phyloP scores from a whole-genome alignment of 2,329 filamentous ascomycete species.

The Tolypocladium capitatum region DNA sequence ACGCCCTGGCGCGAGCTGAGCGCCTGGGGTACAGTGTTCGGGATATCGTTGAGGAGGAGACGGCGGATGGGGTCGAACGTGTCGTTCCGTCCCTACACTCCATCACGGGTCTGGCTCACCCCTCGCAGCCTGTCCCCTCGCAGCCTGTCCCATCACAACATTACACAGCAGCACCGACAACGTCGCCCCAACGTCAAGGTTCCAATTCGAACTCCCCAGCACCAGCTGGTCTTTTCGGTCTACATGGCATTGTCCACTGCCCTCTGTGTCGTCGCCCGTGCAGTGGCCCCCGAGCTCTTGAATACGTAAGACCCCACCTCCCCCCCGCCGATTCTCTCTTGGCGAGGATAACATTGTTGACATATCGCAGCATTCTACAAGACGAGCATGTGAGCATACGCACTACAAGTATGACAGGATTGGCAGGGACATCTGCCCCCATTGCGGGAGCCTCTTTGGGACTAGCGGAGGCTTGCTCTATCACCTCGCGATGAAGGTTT shows the following conservation, averaged over 20 bases:
- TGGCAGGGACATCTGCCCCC: slow-evolving; percentile 24
- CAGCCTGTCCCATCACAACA: background rate
- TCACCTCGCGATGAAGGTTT: slow-evolving; percentile 31
- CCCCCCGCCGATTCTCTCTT: background rate
- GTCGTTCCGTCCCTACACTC: slow-evolving; percentile 20
- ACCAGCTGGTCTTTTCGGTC: background rate
- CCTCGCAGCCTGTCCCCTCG: background rate
- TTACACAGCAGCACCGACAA: background rate
- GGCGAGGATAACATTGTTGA: background rate
- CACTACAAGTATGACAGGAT: slow-evolving; percentile 5
- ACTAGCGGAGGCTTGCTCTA: slow-evolving; percentile 28
- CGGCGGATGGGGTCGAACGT: slow-evolving; percentile 15
- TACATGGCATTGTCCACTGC: slow-evolving; percentile 12
- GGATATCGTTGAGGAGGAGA: slow-evolving; percentile 33
- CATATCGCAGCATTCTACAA: slow-evolving; percentile 13
- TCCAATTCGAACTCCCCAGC: background rate
- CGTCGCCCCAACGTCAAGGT: background rate
- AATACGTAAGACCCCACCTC: slow-evolving; percentile 15
- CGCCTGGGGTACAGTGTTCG: slow-evolving; percentile 41
- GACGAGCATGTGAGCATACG: slow-evolving; percentile 11
- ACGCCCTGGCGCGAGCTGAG: slow-evolving; percentile 41
- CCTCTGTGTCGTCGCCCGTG: slow-evolving; percentile 21
- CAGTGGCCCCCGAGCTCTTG: slow-evolving; percentile 14
- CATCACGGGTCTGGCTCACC: slow-evolving; percentile 4
- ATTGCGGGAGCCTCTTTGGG: slow-evolving; percentile 31